phyloP scores from a whole-genome alignment of 1,284 basidiomycete genomes.

The Melampsora larici-populina region DNA sequence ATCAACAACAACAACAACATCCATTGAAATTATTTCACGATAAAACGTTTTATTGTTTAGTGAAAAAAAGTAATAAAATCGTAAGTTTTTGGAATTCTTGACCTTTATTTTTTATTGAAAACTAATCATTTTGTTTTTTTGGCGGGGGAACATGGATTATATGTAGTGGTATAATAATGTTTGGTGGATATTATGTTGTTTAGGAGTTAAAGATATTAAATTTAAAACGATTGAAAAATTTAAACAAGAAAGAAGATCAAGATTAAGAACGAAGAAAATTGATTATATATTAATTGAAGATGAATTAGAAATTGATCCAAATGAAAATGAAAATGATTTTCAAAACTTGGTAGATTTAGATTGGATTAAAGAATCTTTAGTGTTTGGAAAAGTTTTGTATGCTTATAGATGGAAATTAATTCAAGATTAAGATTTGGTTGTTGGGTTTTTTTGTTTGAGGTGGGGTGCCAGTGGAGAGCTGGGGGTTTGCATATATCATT shows the following conservation, averaged over 20 bases:
- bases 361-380: conserved; percentile 79
- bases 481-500: too few relatives aligned
- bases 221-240: not conserved
- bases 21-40: too few relatives aligned
- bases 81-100: too few relatives aligned
- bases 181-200: conserved; percentile 8
- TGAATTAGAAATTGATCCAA: not conserved
- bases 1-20: too few relatives aligned
- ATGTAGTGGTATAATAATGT: conserved; percentile 21
- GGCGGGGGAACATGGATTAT: not conserved
- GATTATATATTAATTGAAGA: conserved; percentile 22
- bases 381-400: conserved; percentile 58
- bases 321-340: conserved; percentile 47
- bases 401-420: not conserved
- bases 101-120: not conserved
- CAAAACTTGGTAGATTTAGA: conserved; percentile 58
- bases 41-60: too few relatives aligned
- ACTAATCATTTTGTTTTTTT: not conserved
- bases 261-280: not conserved
- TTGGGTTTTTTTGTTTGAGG: not conserved
- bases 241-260: not conserved
- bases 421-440: not conserved
- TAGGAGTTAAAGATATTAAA: not conserved
- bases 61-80: too few relatives aligned
- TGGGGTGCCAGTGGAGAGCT: too few relatives aligned